Conservation (phyloP, 208 protist genomes). For the Leptomonas seymouri region DNA sequence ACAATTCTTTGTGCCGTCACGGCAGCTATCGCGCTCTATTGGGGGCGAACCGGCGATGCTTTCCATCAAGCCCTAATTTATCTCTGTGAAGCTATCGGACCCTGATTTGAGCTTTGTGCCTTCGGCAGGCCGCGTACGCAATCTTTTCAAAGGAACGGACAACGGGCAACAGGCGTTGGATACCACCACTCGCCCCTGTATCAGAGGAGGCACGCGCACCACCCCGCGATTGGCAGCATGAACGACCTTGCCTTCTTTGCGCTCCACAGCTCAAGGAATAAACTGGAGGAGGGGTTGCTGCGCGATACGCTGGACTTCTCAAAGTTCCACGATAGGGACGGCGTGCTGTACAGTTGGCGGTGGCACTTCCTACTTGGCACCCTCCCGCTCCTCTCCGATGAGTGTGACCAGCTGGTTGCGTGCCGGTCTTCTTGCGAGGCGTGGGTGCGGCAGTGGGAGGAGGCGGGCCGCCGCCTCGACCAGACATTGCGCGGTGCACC, state of each 20-base stretch:
- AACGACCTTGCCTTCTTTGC: constrained; percentile 41
- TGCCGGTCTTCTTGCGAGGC: constrained; percentile 1
- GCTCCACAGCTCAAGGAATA: constrained; percentile 4
- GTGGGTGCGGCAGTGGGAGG: constrained; percentile 24
- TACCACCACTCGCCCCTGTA: too few species aligned
- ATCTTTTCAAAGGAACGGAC: too few species aligned
- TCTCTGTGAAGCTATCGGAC: too few species aligned
- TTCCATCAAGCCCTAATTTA: too few species aligned
- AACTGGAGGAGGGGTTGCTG: constrained; percentile 28
- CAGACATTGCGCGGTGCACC: constrained; percentile 14
- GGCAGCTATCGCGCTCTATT: too few species aligned
- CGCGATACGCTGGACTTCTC: constrained; percentile 40
- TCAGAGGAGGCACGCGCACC: too few species aligned
- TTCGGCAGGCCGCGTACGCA: too few species aligned
- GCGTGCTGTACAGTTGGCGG: constrained; percentile 40
- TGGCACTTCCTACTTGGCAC: constrained; percentile 57
- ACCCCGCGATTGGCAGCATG: constrained; percentile 24
- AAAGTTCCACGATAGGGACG: background rate
- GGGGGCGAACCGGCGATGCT: too few species aligned
- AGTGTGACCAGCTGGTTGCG: background rate
- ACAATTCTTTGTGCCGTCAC: too few species aligned
- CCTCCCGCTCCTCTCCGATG: constrained; percentile 23
- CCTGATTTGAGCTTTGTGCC: too few species aligned
- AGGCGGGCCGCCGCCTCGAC: constrained; percentile 21
- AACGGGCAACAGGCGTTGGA: too few species aligned